Evolutionary conservation across 169 alveolate genomes (phyloP), one percentile per base, ranked within the genome.

Genomic region (Theileria luwenshuni): DNA sequence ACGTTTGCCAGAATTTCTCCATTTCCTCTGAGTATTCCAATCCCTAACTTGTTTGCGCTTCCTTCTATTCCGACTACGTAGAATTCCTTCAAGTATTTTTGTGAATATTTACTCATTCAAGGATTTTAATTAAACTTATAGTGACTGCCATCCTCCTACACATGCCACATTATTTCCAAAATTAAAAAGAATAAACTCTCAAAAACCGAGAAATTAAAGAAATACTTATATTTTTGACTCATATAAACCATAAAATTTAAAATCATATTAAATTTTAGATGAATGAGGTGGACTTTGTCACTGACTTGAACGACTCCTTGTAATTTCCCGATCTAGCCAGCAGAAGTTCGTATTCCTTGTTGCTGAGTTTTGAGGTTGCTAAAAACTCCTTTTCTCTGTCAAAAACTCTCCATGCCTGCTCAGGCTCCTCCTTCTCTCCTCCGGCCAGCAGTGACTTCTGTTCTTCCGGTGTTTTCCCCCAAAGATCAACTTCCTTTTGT

Each of bases 41-140:
- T 98, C 12, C 99, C 98, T 23, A 98, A 92, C 90, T 98, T 98
- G 85, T 98, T 98, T 0, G 99, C 99, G 81, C 98, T 95, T 51
- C 99, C 98, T 90, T 98, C 99, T 19, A 98, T 96, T 32, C 99
- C 99, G 47, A 98, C 88, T 13, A 96, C 81, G 33, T 84, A 85
- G 49, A 77, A 76, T 17, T 62, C 35, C 35, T 45, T 62, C 3
- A 62, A 27, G 60, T 25, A 62, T 35, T 62, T 56, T 13, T 62
- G 58, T 0, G 60, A 43, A 62, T 62, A 62, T 33, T 62, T 35
- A 2, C 41, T 41, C 72, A 62, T 62, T 23, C 15, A 56, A 7
- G 45, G 5, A 38, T 38, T 38, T 38, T 38, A 7, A 38, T 10
- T 38, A 10, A n/a, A 38, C 45, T 38, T 7, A 38, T 38, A 7